Evolutionary conservation across 768 basidiomycete species (phyloP).

Genomic region (Lentinula sp.): DNA sequence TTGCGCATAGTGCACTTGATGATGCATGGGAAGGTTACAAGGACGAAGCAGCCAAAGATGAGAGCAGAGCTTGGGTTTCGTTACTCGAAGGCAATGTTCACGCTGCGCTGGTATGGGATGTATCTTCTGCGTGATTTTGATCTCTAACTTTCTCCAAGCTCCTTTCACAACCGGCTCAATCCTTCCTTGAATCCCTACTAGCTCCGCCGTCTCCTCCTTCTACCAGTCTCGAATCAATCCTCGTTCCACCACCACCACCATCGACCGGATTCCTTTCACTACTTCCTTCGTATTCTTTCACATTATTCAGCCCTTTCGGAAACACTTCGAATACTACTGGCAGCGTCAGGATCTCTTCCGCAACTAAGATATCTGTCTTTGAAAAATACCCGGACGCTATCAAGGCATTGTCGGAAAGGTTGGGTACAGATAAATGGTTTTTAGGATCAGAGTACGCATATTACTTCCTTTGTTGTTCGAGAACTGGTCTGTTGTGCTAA

Average conservation of each 20-base stretch:
- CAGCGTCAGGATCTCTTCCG: conserved; percentile 32
- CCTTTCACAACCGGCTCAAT: conserved; percentile 39
- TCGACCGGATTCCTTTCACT: conserved; percentile 62
- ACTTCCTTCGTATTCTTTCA: conserved; percentile 30
- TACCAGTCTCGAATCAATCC: conserved; percentile 36
- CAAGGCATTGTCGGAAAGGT: conserved; percentile 63
- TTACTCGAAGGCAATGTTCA: conserved; percentile 75
- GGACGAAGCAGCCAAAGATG: conserved; percentile 53
- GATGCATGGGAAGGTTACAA: conserved; percentile 61
- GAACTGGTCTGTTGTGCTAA: not conserved
- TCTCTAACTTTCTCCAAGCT: conserved; percentile 24
- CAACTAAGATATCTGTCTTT: conserved; percentile 29
- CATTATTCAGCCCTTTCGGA: not conserved
- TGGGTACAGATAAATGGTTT: conserved; percentile 78
- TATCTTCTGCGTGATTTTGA: not conserved
- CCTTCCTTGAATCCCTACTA: conserved; percentile 32
- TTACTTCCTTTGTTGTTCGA: not conserved
- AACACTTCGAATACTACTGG: conserved; percentile 38
- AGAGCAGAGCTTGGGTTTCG: conserved; percentile 78
- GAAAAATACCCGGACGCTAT: conserved; percentile 68
- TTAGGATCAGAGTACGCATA: conserved; percentile 59
- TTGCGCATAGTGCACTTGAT: conserved; percentile 30
- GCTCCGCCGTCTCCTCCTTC: conserved; percentile 22
- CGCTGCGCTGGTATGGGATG: conserved; percentile 56
- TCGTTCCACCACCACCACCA: conserved; percentile 65